phyloP scores from a whole-genome alignment of 306 rosid species.

The Cercis canadensis region DNA sequence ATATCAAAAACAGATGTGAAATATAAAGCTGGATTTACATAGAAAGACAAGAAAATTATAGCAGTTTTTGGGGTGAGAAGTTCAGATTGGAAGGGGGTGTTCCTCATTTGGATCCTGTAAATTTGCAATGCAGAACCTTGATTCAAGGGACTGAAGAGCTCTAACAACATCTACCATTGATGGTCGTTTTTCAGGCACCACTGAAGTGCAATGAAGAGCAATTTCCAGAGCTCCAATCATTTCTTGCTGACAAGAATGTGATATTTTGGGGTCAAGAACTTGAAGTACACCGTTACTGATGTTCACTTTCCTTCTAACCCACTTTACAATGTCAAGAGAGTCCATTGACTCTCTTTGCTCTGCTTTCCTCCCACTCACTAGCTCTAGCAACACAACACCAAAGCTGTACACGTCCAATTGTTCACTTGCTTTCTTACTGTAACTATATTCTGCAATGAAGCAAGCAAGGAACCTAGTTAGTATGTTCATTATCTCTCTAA shows the following conservation, averaged over 20 bases:
- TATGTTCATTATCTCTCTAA: neutral
- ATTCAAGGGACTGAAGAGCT: conserved; percentile 67
- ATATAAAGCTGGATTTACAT: conserved; percentile 59
- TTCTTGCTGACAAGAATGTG: conserved; percentile 51
- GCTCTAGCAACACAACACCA: conserved; percentile 90
- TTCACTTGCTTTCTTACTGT: conserved; percentile 75
- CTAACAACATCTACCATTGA: conserved; percentile 75
- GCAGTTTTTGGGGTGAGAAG: conserved; percentile 19
- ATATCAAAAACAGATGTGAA: conserved; percentile 27
- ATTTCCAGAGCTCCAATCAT: conserved; percentile 77
- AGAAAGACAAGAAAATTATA: conserved; percentile 5
- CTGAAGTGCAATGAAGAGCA: conserved; percentile 83
- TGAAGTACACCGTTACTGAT: conserved; percentile 73
- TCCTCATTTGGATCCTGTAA: conserved; percentile 53
- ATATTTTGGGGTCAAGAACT: conserved; percentile 73
- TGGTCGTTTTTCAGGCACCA: conserved; percentile 93
- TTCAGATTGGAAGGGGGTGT: conserved; percentile 49
- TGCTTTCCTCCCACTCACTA: conserved; percentile 81
- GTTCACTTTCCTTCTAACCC: conserved; percentile 97
- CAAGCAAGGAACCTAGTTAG: conserved; percentile 12
- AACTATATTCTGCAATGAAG: conserved; percentile 75
- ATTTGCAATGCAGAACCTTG: conserved; percentile 43
- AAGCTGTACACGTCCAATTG: conserved; percentile 86
- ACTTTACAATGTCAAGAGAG: conserved; percentile 78
- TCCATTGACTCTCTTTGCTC: conserved; percentile 58